phyloP scores from a whole-genome alignment of 2,329 filamentous ascomycete species.

The Xylaria polymorpha region DNA sequence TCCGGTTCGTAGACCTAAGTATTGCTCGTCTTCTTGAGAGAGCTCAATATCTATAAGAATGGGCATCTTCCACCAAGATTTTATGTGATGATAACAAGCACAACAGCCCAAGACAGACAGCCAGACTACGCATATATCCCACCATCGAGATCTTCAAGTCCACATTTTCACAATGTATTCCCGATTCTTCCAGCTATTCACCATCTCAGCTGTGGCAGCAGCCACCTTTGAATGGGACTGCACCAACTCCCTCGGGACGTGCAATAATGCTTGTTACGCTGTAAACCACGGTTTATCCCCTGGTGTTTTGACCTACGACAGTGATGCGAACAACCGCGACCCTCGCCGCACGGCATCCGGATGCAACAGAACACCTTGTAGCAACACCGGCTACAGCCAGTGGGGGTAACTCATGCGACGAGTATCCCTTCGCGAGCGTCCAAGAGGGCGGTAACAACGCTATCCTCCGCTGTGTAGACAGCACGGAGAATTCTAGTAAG shows the following conservation, averaged over 20 bases:
- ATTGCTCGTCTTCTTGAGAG: no score
- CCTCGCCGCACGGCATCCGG: conserved; percentile 20
- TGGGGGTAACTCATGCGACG: conserved; percentile 16
- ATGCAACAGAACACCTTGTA: conserved; percentile 17
- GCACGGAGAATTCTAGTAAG: conserved; percentile 20
- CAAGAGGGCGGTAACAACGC: not conserved
- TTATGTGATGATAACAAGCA: conserved; percentile 6
- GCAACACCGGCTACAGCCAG: conserved; percentile 5
- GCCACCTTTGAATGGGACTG: conserved; percentile 18
- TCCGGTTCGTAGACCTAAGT: no score
- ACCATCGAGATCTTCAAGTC: not conserved
- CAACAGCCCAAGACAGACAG: not conserved
- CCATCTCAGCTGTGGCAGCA: conserved; percentile 6
- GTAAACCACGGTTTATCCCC: conserved; percentile 4
- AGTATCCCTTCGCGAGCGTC: conserved; percentile 16
- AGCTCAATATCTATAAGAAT: not conserved
- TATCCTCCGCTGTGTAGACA: conserved; percentile 20
- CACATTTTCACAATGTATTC: conserved; percentile 5
- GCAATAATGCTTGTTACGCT: conserved; percentile 22
- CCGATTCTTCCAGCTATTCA: conserved; percentile 2
- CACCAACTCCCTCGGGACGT: conserved; percentile 16
- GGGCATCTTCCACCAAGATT: not conserved
- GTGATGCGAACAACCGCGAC: conserved; percentile 7
- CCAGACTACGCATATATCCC: not conserved
- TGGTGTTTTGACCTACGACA: conserved; percentile 18